Base-by-base conservation (phyloP, 1,284 basidiomycete genomes). In the Meripilus lineatus region DNA sequence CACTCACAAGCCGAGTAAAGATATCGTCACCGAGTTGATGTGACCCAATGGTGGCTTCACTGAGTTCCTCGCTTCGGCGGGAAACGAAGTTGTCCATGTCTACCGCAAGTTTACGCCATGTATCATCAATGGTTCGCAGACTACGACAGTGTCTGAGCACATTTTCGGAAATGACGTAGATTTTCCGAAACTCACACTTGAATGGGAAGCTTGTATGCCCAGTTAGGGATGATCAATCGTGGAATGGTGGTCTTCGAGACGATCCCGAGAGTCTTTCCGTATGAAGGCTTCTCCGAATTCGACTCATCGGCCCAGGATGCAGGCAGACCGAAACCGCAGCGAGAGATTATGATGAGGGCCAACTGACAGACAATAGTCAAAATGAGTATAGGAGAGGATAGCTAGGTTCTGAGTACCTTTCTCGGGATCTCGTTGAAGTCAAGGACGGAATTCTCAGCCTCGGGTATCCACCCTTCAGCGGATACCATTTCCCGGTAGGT, bases 131-230 rank as follows among this genome's bases (percentile, higher is more conserved):
- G n/a, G n/a, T n/a, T n/a, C n/a, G n/a, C n/a, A n/a, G n/a, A n/a
- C n/a, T n/a, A n/a, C n/a, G n/a, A n/a, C n/a, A n/a, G n/a, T n/a
- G n/a, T n/a, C n/a, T n/a, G n/a, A n/a, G n/a, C n/a, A n/a, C n/a
- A n/a, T n/a, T n/a, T n/a, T n/a, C n/a, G n/a, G n/a, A n/a, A n/a
- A n/a, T n/a, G n/a, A n/a, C n/a, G n/a, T n/a, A n/a, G n/a, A n/a
- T n/a, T n/a, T n/a, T n/a, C n/a, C n/a, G n/a, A 24, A 38, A 32
- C 40, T n/a, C 15, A 47, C 45, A 33, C 21, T 37, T 45, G 32
- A 33, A 50, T 47, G 4, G 49, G 49, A 3, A 50, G 42, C 13
- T 38, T 22, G 30, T 50, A 50, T 13, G 35, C 36, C 49, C 45
- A 50, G 2, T 22, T 22, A 8, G 49, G 49, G 4, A 45, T 8